These are phyloP conservation scores for Angophora floribunda DNA, from an alignment of 345 rosid genomes.

Conservation along the genomic window DNA sequence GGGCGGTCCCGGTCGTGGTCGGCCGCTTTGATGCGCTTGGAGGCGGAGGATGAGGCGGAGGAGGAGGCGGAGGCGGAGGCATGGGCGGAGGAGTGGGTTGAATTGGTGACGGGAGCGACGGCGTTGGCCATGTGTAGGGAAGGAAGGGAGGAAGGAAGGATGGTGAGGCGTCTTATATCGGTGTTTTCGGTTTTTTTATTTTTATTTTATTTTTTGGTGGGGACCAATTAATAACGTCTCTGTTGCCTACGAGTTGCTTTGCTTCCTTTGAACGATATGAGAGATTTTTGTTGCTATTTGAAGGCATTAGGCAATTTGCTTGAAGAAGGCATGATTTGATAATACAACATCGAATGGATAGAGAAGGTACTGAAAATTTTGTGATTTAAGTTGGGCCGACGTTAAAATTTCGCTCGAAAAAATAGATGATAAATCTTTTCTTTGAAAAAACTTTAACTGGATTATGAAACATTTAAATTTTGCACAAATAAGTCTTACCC, in stretches of 20 bases:
- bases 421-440: neutral
- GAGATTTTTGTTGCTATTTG: neutral
- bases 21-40: conserved; percentile 13
- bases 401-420: neutral
- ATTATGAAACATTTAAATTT: neutral
- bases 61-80: neutral
- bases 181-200: neutral
- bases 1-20: neutral
- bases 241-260: neutral
- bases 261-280: neutral
- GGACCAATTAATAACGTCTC: neutral
- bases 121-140: neutral
- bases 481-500: rapidly evolving
- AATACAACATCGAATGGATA: neutral
- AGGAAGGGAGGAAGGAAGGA: neutral
- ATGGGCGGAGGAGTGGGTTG: neutral
- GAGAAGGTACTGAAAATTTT: neutral
- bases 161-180: neutral
- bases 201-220: neutral
- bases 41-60: neutral
- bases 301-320: neutral
- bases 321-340: neutral
- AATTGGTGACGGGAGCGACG: neutral
- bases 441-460: rapidly evolving
- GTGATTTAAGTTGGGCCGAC: neutral